Evolutionary conservation across 73 alveolate species (phyloP), one percentile per base, ranked within the genome.

Genomic region (Paramecium sexaurelia): DNA sequence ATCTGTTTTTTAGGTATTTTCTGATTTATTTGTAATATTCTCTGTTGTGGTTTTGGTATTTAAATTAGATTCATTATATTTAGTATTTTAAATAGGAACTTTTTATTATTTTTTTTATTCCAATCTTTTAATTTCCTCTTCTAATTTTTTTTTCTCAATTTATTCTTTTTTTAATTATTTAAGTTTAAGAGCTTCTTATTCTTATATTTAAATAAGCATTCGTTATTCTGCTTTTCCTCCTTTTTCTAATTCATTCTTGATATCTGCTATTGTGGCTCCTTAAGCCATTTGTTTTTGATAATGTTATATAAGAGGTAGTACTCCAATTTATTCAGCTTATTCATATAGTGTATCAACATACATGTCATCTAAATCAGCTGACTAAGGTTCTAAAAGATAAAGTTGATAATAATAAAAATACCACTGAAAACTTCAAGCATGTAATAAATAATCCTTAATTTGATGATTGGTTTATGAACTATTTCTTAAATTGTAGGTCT

Each of bases 401-500:
- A 15, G 17, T 51, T 51, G 67, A 51, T 51, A 17, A 20, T 61
- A 9, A n/a, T 15, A 84, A 39, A 3, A 56, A 86, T 86, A 57
- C 96, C 99, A 43, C 93, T 97, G 69, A 97, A 92, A 69, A 96
- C 92, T 51, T 98, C 99, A 27, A 94, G 75, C 85, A 98, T 92
- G 82, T 96, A 97, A 51, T 91, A 90, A 7, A 95, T 95, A n/a
- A 98, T 99, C 55, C 95, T 92, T 71, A 97, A 97, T 86, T 97
- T 96, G 84, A 98, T 96, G 89, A 97, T 94, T 19, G 99, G 96
- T 43, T 94, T 97, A 94, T 98, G 98, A 29, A 98, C 84, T 40
- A 98, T 95, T 51, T 98, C 98, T 7, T 97, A 95, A 19, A 98
- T 95, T 26, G 99, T 96, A 32, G 99, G 99, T 84, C 99, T 95